These are phyloP conservation scores for Cytospora schulzeri DNA, from an alignment of 2,329 filamentous ascomycete genomes.

Conservation along the genomic window DNA sequence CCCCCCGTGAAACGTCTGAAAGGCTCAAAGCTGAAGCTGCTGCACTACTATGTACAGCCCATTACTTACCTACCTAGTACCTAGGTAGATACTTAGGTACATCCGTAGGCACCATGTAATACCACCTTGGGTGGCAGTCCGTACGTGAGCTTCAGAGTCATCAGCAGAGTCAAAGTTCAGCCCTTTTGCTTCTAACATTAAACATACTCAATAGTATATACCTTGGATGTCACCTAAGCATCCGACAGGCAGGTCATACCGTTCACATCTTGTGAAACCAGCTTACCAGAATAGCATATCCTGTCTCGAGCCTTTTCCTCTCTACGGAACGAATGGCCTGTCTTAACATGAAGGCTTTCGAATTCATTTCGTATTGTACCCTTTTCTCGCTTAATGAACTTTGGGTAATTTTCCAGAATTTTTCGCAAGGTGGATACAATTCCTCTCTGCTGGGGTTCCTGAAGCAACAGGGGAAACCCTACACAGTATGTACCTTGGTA, in stretches of 20 bases:
- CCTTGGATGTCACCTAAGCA: not conserved
- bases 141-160: not conserved
- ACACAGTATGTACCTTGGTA: conserved; percentile 4
- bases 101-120: not conserved
- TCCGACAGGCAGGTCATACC: not conserved
- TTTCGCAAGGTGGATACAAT: conserved; percentile 13
- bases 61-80: not conserved
- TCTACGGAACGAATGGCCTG: not conserved
- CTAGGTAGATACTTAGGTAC: not conserved
- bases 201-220: not conserved
- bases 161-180: not conserved
- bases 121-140: no score
- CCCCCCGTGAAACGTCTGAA: conserved; percentile 18
- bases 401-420: conserved; percentile 28
- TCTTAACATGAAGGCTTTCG: not conserved
- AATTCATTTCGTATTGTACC: conserved; percentile 23
- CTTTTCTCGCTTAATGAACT: conserved; percentile 24
- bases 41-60: not conserved
- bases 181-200: not conserved
- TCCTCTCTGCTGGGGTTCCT: conserved; percentile 7
- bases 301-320: conserved; percentile 9
- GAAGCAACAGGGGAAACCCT: conserved; percentile 15
- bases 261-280: not conserved
- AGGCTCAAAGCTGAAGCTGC: conserved; percentile 10
- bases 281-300: not conserved